Conservation (phyloP, 306 rosid genomes). For the Corylus avellana region DNA sequence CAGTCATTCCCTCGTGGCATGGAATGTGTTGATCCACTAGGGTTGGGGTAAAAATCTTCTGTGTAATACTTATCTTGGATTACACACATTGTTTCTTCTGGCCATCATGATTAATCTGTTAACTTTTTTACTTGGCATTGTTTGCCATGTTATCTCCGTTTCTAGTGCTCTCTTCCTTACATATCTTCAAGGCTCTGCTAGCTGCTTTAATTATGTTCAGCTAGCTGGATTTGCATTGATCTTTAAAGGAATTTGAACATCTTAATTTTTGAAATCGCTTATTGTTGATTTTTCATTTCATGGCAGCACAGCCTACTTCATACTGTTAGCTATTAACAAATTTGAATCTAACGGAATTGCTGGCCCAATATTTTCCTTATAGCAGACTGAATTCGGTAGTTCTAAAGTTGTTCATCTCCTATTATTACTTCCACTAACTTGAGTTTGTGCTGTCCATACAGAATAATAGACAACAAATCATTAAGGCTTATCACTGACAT, state of each 20-base stretch:
- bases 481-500: conserved; percentile 76
- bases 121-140: conserved; percentile 6
- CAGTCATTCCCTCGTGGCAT: conserved; percentile 95
- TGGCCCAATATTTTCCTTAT: background rate
- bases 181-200: background rate
- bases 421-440: conserved; percentile 21
- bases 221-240: conserved; percentile 16
- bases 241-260: conserved; percentile 4
- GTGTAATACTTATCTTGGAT: conserved; percentile 28
- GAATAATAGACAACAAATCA: conserved; percentile 92
- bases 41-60: conserved; percentile 67
- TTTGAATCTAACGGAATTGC: background rate
- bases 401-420: background rate
- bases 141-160: conserved; percentile 7
- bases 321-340: background rate
- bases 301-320: background rate
- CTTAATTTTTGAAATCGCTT: background rate
- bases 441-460: conserved; percentile 42
- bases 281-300: background rate
- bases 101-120: conserved; percentile 10
- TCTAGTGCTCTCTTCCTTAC: background rate
- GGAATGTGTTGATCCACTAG: conserved; percentile 97
- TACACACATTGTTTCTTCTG: conserved; percentile 17
- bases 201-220: conserved; percentile 2
- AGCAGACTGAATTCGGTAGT: background rate